phyloP scores from a whole-genome alignment of 495 filamentous ascomycete genomes.

The Hyaloscypha variabilis region DNA sequence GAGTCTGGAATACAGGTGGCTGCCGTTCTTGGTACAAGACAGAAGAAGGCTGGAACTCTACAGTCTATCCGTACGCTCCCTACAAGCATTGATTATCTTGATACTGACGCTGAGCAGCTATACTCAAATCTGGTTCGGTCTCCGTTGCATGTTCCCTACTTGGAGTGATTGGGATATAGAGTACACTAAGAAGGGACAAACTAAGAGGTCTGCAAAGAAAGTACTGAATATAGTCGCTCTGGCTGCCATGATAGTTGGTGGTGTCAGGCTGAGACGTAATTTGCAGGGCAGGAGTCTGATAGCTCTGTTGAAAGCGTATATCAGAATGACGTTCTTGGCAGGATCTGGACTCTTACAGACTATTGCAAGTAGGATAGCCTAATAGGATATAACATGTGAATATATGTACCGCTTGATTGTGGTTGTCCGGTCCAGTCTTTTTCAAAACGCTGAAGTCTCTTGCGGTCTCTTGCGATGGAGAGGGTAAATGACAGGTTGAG shows the following conservation, averaged over 20 bases:
- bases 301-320: not conserved
- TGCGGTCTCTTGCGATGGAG: no score
- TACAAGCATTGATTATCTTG: not conserved
- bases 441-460: no score
- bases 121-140: slow-evolving; percentile 51
- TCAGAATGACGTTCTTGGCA: slow-evolving; percentile 10
- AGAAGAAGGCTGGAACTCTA: slow-evolving; percentile 61
- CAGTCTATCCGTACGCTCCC: slow-evolving; percentile 57
- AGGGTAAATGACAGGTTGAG: no score
- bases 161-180: slow-evolving; percentile 58
- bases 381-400: not conserved
- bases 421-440: no score
- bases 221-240: not conserved
- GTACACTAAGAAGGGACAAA: slow-evolving; percentile 50
- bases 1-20: slow-evolving; percentile 52
- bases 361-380: slow-evolving; percentile 6
- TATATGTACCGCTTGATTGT: no score
- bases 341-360: slow-evolving; percentile 13
- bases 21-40: slow-evolving; percentile 62
- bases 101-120: slow-evolving; percentile 39
- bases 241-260: not conserved
- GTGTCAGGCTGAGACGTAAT: not conserved
- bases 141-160: slow-evolving; percentile 56
- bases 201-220: slow-evolving; percentile 25
- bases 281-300: not conserved